phyloP scores from a whole-genome alignment of 164 flowering plant genomes.

The Protea cynaroides region DNA sequence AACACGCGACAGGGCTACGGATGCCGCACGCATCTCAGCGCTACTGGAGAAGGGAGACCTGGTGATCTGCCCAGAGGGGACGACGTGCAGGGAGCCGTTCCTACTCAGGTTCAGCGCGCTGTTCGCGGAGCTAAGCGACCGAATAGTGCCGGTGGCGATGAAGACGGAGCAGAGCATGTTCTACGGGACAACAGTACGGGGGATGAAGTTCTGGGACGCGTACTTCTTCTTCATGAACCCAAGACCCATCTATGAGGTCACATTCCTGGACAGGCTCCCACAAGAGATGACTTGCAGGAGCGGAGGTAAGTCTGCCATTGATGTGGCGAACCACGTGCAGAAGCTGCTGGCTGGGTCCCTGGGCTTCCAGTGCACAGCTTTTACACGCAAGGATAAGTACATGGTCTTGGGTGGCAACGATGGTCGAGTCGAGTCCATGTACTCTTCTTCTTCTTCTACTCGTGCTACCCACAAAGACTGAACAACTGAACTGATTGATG shows the following conservation, averaged over 20 bases:
- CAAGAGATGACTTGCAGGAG: constrained; percentile 60
- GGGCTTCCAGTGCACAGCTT: constrained; percentile 74
- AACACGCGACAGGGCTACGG: constrained; percentile 77
- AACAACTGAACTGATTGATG: too few relatives aligned
- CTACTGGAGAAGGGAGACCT: constrained; percentile 76
- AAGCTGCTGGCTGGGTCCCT: constrained; percentile 56
- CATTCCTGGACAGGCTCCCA: constrained; percentile 66
- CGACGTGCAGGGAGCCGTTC: constrained; percentile 81
- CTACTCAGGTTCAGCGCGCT: constrained; percentile 77
- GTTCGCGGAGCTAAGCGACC: constrained; percentile 84
- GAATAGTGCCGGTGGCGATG: constrained; percentile 92
- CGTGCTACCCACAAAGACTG: too few relatives aligned
- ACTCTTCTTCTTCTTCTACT: constrained; percentile 10
- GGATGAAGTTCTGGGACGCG: constrained; percentile 84
- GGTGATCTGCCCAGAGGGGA: constrained; percentile 92
- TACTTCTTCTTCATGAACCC: constrained; percentile 89
- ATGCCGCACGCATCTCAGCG: constrained; percentile 54
- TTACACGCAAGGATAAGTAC: constrained; percentile 90
- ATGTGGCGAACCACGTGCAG: constrained; percentile 90
- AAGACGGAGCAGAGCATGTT: constrained; percentile 66
- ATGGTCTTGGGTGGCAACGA: constrained; percentile 78
- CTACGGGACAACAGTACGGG: constrained; percentile 72
- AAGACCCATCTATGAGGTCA: constrained; percentile 65
- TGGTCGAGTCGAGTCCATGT: constrained; percentile 76
- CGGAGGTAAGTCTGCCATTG: constrained; percentile 73